Evolutionary conservation across 306 rosid genomes (phyloP).

Genomic region (Vigna radiata): DNA sequence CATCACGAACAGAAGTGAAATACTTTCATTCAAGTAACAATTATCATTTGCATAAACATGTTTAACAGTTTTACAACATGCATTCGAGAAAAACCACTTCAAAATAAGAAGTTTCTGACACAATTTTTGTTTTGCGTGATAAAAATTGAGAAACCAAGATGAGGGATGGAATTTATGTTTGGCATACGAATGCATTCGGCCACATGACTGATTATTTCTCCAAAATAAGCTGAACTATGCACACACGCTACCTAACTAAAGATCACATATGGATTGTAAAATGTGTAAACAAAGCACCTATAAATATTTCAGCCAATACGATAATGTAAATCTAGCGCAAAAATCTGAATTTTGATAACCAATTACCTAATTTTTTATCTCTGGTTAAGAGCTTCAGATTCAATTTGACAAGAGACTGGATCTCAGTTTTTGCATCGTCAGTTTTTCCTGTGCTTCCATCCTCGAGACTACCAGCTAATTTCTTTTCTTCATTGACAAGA

Average conservation of each 20-base stretch:
- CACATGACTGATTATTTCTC: not conserved
- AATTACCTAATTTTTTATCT: conserved; percentile 65
- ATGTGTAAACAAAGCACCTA: not conserved
- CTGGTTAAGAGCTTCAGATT: conserved; percentile 68
- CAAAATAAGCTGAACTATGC: not conserved
- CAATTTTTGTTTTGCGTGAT: conserved; percentile 21
- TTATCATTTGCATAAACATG: conserved; percentile 16
- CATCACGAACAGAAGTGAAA: conserved; percentile 30
- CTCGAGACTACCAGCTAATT: conserved; percentile 31
- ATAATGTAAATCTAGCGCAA: not conserved
- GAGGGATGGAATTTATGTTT: not conserved
- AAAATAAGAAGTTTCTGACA: not conserved
- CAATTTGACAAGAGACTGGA: conserved; percentile 76
- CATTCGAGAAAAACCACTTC: not conserved
- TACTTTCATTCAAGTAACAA: conserved; percentile 30
- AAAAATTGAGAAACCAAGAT: conserved; percentile 7
- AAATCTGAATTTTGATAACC: not conserved
- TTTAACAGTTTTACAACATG: conserved; percentile 19
- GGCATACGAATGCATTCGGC: not conserved
- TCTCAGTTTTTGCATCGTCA: conserved; percentile 67
- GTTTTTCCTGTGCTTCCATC: conserved; percentile 38
- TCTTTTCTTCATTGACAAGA: conserved; percentile 30
- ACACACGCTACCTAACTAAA: not conserved
- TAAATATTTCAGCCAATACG: conserved; percentile 12
- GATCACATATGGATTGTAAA: not conserved